These are phyloP conservation scores for Solanum hybrid DNA, from an alignment of 305 asterid genomes.

Conservation along the genomic window DNA sequence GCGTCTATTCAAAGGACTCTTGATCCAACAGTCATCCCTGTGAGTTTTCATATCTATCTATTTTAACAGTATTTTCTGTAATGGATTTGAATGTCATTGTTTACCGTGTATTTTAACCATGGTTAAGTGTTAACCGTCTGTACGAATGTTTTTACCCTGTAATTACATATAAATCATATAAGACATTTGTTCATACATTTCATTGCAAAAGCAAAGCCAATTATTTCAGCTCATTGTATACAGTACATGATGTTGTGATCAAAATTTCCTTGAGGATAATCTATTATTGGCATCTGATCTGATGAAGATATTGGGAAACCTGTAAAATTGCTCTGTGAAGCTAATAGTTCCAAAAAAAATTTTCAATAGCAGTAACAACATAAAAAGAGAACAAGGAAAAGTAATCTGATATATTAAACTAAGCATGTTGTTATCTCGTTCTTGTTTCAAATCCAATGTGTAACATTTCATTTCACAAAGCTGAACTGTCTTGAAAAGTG, in stretches of 20 bases:
- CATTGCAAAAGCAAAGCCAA: background rate
- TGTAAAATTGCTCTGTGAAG: background rate
- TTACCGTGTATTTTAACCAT: too few relatives aligned
- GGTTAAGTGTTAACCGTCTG: too few relatives aligned
- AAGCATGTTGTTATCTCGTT: background rate
- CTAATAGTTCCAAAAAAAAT: too few relatives aligned
- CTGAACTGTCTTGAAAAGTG: background rate
- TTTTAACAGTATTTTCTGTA: constrained; percentile 7
- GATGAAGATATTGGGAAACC: background rate
- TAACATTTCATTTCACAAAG: background rate
- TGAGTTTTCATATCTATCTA: constrained; percentile 8
- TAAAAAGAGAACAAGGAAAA: background rate
- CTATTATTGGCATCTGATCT: background rate
- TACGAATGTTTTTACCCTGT: too few relatives aligned
- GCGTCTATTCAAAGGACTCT: constrained; percentile 61
- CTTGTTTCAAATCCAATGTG: background rate
- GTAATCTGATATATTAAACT: background rate
- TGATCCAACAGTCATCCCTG: constrained; percentile 60
- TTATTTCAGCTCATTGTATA: background rate
- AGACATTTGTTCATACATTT: background rate
- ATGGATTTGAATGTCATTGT: too few relatives aligned
- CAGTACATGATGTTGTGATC: background rate
- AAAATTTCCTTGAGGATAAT: background rate
- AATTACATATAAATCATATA: background rate
- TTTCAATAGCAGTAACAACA: background rate